Base-by-base conservation (phyloP, 31 red algal genomes). In the Endocladia muricata region DNA sequence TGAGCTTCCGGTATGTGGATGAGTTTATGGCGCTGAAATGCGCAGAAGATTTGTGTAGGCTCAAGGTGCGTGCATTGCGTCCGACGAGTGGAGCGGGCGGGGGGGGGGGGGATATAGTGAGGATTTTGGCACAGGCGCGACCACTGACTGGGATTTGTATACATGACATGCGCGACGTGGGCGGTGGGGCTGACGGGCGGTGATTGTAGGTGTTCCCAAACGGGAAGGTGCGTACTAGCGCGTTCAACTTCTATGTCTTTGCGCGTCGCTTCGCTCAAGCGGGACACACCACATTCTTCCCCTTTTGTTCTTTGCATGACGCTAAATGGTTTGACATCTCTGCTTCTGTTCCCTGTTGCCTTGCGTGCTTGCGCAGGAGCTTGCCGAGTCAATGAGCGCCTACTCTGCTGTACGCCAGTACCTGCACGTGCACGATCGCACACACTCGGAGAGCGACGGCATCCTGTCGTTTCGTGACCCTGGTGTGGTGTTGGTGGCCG, bases 331-430 rank as follows among this genome's bases (percentile, higher is more conserved):
- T 19, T 56, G 25, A 3, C 7, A 3, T 11, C 4, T 5, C 34
- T 57, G 52, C 39, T 37, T 48, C 40, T 62, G 0, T 37, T 52
- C 40, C 11, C 3, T 4, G 0, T 68, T 36, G 3, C 44, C 36
- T 51, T n/a, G 21, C 35, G 40, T 39, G 4, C n/a, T n/a, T n/a
- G 15, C 21, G 9, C 70, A 91, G 81, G 89, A 93, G 76, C 81
- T 93, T 40, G 82, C 90, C 11, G 90, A 93, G 41, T 93, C 90
- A 13, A 86, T 93, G 81, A 86, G 90, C 37, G 90, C 90, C 9
- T 85, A 86, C 37, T 59, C 73, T 9, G 77, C 90, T 1, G 90
- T 86, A 37, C 81, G 90, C 19, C 55, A 81, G 9, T 81, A 82
- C 55, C 57, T 93, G 15, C 70, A 70, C 61, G 60, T 43, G 30